phyloP scores from a whole-genome alignment of 305 asterid genomes.

The Fraxinus paxiana region DNA sequence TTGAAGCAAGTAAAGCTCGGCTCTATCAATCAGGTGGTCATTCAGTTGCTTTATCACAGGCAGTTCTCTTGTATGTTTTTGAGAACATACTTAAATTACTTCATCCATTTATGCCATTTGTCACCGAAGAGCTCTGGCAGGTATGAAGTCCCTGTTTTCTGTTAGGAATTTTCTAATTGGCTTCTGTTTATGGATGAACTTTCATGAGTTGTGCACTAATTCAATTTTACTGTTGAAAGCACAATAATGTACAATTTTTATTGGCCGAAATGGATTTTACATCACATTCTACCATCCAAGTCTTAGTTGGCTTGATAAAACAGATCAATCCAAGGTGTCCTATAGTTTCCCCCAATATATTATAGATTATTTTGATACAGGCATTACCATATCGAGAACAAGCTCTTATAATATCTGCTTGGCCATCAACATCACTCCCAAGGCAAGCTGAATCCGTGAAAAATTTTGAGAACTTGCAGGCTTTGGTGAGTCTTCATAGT shows the following conservation, averaged over 20 bases:
- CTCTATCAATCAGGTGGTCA: constrained; percentile 63
- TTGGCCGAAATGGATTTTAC: not conserved
- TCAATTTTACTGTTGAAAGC: not conserved
- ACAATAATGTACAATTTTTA: not conserved
- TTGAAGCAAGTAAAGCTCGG: constrained; percentile 93
- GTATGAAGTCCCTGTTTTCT: constrained; percentile 33
- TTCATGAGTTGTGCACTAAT: not conserved
- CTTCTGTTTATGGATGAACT: not conserved
- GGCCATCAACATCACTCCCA: constrained; percentile 84
- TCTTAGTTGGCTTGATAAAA: not conserved
- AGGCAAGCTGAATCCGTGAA: constrained; percentile 60
- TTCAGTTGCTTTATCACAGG: constrained; percentile 63
- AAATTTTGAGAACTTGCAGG: constrained; percentile 84
- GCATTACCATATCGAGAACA: constrained; percentile 69
- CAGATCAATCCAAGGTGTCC: not conserved
- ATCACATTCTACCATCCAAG: not conserved
- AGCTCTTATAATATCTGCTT: constrained; percentile 82
- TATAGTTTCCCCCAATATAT: not conserved
- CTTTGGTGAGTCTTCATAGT: constrained; percentile 53
- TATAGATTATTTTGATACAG: constrained; percentile 33
- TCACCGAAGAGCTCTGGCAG: constrained; percentile 98
- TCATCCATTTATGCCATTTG: constrained; percentile 98
- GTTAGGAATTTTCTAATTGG: not conserved
- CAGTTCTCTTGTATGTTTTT: constrained; percentile 76
- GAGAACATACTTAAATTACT: constrained; percentile 73